A percentile compares a stretch with the other conserved stretches of the same genome.
Evolutionary conservation across 345 rosid genomes (phyloP).

Genomic region (Sisymbrium altissimum): DNA sequence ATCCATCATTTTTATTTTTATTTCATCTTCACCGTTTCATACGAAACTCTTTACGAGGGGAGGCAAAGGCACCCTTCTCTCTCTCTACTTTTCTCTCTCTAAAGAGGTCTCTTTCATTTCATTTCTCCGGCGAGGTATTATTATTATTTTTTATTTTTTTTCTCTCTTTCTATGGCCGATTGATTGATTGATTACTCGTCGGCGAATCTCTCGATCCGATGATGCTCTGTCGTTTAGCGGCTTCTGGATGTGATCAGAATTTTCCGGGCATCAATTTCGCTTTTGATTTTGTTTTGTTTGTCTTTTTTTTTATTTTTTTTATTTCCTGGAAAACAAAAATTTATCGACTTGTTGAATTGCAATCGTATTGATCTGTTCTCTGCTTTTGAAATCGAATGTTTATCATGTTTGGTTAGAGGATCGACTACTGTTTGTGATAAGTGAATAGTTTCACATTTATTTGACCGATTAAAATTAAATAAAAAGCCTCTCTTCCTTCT

Average conservation of each 20-base stretch:
- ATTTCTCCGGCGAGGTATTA: conserved; percentile 23
- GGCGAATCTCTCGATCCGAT: conserved; percentile 21
- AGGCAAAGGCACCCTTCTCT: not conserved
- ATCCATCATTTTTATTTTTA: not conserved
- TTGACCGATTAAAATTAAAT: not conserved
- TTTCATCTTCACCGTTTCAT: conserved; percentile 33
- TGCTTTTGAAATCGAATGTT: conserved; percentile 14
- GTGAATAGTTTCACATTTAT: conserved; percentile 18
- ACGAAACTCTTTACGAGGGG: conserved; percentile 27
- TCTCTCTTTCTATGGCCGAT: not conserved
- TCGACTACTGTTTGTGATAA: conserved; percentile 19
- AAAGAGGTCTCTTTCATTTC: not conserved
- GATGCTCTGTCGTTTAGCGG: conserved; percentile 3
- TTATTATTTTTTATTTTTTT: not conserved
- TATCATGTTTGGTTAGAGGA: not conserved
- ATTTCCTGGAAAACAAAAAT: not conserved
- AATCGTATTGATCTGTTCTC: conserved; percentile 26
- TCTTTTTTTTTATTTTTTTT: too few relatives aligned
- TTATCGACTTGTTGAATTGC: not conserved
- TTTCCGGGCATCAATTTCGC: conserved; percentile 3
- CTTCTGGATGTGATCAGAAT: conserved; percentile 15
- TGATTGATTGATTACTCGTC: not conserved
- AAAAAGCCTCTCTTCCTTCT: not conserved
- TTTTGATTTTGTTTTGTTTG: not conserved
- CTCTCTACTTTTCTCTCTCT: conserved; percentile 15